Conservation (phyloP, 148 eudicot species). For the Fagopyrum esculentum region DNA sequence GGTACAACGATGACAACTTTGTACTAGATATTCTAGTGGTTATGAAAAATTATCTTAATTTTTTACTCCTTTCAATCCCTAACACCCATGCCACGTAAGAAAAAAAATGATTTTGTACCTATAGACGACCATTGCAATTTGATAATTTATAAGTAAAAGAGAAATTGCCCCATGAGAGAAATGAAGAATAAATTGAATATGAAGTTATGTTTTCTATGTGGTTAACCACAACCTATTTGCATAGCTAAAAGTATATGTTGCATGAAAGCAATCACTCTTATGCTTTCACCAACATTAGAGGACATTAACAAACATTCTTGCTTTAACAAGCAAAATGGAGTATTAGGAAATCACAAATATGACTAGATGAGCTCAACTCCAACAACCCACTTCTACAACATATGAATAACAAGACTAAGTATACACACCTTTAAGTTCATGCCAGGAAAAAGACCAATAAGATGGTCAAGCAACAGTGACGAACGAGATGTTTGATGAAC, state of each 20-base stretch:
- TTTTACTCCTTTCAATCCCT: background rate
- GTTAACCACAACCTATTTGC: background rate
- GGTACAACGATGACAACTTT: background rate
- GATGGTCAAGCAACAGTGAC: slow-evolving; percentile 23
- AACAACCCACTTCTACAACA: background rate
- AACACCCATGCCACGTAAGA: background rate
- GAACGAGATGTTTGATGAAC: slow-evolving; percentile 21
- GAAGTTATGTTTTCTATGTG: background rate
- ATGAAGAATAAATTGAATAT: background rate
- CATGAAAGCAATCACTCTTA: background rate
- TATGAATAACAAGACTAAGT: background rate
- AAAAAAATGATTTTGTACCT: background rate
- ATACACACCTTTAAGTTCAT: slow-evolving; percentile 11
- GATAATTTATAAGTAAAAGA: background rate
- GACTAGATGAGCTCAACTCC: background rate
- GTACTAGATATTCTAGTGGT: background rate
- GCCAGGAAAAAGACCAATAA: slow-evolving; percentile 16
- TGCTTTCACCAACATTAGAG: background rate
- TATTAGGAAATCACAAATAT: background rate
- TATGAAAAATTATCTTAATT: background rate
- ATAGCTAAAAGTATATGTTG: background rate
- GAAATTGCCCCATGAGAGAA: background rate
- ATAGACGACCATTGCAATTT: background rate
- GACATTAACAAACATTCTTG: background rate
- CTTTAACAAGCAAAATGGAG: background rate